phyloP scores from a whole-genome alignment of 148 eudicot genomes.

The Arbutus unedo region DNA sequence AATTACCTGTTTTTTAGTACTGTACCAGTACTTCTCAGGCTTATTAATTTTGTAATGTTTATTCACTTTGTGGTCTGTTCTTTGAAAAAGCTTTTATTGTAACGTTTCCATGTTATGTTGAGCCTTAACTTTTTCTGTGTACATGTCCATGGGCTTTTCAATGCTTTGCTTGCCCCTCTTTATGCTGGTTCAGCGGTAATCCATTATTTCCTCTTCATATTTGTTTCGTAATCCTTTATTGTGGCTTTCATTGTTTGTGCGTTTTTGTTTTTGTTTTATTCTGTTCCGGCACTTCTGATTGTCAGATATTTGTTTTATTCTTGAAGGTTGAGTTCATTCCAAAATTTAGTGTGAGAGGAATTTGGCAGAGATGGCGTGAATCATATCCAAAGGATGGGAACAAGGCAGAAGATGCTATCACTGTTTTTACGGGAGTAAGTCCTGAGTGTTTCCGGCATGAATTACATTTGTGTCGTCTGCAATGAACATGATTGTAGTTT shows the following conservation, averaged over 20 bases:
- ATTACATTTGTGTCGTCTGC: background rate
- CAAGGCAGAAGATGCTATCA: conserved; percentile 55
- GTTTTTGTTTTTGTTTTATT: background rate
- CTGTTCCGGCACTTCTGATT: conserved; percentile 4
- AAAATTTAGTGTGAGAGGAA: conserved; percentile 95
- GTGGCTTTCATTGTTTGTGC: background rate
- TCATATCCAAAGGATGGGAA: conserved; percentile 75
- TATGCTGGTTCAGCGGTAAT: conserved; percentile 88
- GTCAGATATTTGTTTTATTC: conserved; percentile 8
- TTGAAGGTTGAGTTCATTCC: conserved; percentile 95
- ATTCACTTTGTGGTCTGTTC: background rate
- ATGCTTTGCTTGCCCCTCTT: conserved; percentile 89
- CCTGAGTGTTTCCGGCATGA: background rate
- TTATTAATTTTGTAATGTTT: background rate
- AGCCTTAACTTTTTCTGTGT: conserved; percentile 54
- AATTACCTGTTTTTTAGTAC: conserved; percentile 1
- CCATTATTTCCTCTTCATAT: conserved; percentile 10
- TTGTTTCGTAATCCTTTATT: background rate
- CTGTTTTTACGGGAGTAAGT: conserved; percentile 96
- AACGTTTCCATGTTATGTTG: background rate
- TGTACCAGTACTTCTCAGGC: conserved; percentile 13
- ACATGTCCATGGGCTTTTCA: conserved; percentile 98
- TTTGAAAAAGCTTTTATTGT: background rate
- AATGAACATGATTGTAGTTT: background rate
- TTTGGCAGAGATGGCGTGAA: conserved; percentile 99